Conservation (phyloP, 1,284 basidiomycete species). For the Melanopsichium pennsylvanicum region DNA sequence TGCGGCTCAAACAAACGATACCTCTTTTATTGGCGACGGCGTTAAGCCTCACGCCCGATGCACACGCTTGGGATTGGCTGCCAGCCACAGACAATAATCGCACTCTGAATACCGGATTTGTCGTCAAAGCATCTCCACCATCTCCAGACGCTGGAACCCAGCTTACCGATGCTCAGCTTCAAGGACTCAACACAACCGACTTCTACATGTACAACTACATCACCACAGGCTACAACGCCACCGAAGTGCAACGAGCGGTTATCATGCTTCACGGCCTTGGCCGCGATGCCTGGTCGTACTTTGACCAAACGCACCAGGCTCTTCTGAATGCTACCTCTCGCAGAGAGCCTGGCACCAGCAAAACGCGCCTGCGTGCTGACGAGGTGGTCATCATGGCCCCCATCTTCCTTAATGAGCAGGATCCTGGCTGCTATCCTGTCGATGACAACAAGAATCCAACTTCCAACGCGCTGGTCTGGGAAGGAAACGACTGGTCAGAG, state of each 20-base stretch:
- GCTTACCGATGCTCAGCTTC: constrained; percentile 10
- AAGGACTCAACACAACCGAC: constrained; percentile 16
- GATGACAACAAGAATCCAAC: constrained; percentile 21
- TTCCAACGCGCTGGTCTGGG: constrained; percentile 40
- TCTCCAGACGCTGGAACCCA: background rate
- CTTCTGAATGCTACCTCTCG: constrained; percentile 45
- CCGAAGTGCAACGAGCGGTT: constrained; percentile 37
- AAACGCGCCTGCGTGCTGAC: constrained; percentile 18
- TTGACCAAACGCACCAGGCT: constrained; percentile 37
- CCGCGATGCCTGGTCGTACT: constrained; percentile 52
- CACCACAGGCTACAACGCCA: constrained; percentile 28
- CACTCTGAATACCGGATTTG: constrained; percentile 35
- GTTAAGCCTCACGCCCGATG: background rate
- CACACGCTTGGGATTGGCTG: constrained; percentile 38
- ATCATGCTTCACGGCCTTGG: constrained; percentile 50
- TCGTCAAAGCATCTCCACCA: constrained; percentile 29
- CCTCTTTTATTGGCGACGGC: constrained; percentile 7
- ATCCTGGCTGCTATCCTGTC: constrained; percentile 34
- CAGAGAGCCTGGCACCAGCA: constrained; percentile 12
- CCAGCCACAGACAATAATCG: constrained; percentile 40
- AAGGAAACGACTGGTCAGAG: constrained; percentile 33
- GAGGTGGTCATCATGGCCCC: constrained; percentile 55
- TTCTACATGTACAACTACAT: constrained; percentile 49
- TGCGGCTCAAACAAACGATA: constrained; percentile 5
- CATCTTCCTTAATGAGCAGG: constrained; percentile 46